Base-by-base conservation (phyloP, 352 stramenopile species). In the Phytophthora pini region DNA sequence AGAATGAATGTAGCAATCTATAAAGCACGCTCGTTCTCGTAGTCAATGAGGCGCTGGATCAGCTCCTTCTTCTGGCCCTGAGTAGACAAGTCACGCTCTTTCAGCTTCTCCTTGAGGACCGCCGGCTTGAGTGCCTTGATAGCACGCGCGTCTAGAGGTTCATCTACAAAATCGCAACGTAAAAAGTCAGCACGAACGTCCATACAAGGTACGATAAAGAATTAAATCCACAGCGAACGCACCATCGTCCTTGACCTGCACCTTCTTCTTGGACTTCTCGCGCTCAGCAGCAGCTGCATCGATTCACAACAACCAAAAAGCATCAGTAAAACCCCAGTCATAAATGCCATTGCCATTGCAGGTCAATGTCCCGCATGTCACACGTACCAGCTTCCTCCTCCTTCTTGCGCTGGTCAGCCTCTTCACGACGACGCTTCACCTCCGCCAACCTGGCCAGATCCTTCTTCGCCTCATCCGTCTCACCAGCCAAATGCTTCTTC, bases 11-110 rank as follows among this genome's bases (percentile, higher is more conserved):
- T 22, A 56, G 54, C 40, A 32, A 38, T 84, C 74, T 94, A 94
- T 79, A 94, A 72, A 61, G 85, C 82, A 39, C 83, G 85, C 66
- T 95, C 85, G 67, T 95, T 88, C 60, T 94, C 85, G 60, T 92
- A 93, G 72, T 95, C 88, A 56, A 95, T 92, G 51, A 97, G 82
- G 39, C 89, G 86, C 79, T 94, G 84, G 67, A 95, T 84, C 10
- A 97, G 82, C 9, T 95, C 88, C 68, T 94, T 95, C 77, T 95
- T 95, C 69, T 97, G 84, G 51, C 89, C 89, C 64, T 97, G 89
- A 44, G 69, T 95, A 24, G 89, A 95, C 56, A 97, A 61, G 10
- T 79, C 56, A 38, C 87, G 83, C 65, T 94, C 82, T 63, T 97
- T 97, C 4, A 97, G 74, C 71, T 95, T 90, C 56, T 97, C 88